Conservation (phyloP, 129 eudicot species). For the sunflower (Helianthus annuus) region DNA sequence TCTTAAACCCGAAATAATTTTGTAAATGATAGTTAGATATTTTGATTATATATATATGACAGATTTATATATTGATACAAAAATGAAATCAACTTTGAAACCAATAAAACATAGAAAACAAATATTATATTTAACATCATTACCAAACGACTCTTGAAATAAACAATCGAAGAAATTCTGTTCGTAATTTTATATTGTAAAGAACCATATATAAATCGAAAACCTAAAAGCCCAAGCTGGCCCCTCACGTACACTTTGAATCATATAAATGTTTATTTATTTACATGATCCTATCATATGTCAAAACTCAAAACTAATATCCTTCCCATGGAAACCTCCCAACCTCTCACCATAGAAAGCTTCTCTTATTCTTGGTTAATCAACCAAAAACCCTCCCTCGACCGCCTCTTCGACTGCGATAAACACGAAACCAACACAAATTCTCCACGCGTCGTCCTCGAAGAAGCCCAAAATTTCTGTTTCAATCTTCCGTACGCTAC, state of each 20-base stretch:
- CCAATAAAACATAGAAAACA: neutral
- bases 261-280: conserved; percentile 18
- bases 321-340: conserved; percentile 51
- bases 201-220: neutral
- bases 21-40: too few relatives aligned
- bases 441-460: conserved; percentile 10
- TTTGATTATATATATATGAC: too few relatives aligned
- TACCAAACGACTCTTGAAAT: conserved; percentile 9
- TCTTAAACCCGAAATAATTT: too few relatives aligned
- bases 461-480: conserved; percentile 41
- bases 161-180: neutral
- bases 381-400: conserved; percentile 41
- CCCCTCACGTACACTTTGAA: conserved; percentile 12
- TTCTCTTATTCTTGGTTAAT: conserved; percentile 82
- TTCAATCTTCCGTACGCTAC: conserved; percentile 49
- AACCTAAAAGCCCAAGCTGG: conserved; percentile 9
- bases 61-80: too few relatives aligned
- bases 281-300: conserved; percentile 21
- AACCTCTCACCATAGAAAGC: conserved; percentile 74
- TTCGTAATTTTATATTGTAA: neutral
- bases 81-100: neutral
- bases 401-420: neutral
- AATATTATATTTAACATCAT: neutral
- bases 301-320: conserved; percentile 14
- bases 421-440: conserved; percentile 15